phyloP scores from a whole-genome alignment of 805 yeast species.

The Saturnispora silvae region DNA sequence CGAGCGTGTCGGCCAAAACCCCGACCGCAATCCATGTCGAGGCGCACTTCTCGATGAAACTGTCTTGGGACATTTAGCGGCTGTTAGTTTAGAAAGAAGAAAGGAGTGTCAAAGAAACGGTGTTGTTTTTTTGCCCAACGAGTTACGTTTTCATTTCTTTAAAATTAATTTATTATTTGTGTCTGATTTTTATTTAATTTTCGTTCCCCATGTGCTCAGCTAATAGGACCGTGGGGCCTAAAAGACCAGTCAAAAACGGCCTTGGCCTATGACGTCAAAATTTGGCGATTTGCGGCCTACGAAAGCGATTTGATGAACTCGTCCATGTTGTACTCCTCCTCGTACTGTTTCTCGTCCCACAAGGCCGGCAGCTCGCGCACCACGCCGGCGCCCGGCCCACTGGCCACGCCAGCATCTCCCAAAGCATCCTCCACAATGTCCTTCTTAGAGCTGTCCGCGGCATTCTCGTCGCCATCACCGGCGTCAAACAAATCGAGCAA shows the following conservation, averaged over 20 bases:
- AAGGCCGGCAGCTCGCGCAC: constrained; percentile 83
- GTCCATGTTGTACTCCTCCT: constrained; percentile 93
- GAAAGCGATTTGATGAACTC: constrained; percentile 71
- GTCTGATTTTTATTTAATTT: no score
- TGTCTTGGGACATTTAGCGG: constrained; percentile 17
- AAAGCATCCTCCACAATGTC: constrained; percentile 16
- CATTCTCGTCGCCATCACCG: constrained; percentile 31
- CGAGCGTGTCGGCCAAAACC: constrained; percentile 77
- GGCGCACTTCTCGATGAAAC: constrained; percentile 44
- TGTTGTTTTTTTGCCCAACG: no score
- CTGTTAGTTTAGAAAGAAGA: no score
- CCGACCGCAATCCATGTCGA: constrained; percentile 89
- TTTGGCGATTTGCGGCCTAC: no score
- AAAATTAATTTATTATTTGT: no score
- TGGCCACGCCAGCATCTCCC: constrained; percentile 21
- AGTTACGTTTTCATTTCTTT: no score
- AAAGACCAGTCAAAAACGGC: no score
- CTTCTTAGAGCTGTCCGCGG: constrained; percentile 14
- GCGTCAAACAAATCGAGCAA: constrained; percentile 80
- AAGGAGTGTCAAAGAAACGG: no score
- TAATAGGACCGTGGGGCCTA: no score
- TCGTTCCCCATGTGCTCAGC: no score
- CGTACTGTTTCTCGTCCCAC: constrained; percentile 95
- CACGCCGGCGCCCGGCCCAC: constrained; percentile 76
- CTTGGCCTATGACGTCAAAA: no score